Percentiles rank a stretch among this genome's conserved stretches.
Evolutionary conservation across 768 basidiomycete species (phyloP).

Genomic region (Scleroderma citrinum): DNA sequence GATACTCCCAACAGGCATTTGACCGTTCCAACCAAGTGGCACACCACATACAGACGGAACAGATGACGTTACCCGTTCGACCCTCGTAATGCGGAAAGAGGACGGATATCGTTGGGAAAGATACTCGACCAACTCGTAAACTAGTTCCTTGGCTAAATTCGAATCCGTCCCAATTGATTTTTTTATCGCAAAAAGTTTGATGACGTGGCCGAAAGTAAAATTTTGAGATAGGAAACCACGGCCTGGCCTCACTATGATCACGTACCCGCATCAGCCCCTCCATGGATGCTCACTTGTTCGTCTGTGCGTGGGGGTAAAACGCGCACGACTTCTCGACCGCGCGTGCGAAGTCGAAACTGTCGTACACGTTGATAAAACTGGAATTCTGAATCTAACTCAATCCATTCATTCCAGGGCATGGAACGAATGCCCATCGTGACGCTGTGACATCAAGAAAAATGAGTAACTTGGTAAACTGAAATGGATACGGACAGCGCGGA

Average conservation of each 20-base stretch:
- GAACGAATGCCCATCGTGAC: constrained; percentile 69
- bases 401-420: constrained; percentile 60
- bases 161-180: no score
- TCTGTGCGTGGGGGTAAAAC: constrained; percentile 41
- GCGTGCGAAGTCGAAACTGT: constrained; percentile 44
- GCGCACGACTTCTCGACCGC: constrained; percentile 42
- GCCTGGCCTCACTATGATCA: not conserved
- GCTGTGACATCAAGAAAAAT: constrained; percentile 32
- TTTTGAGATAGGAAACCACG: not conserved
- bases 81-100: constrained; percentile 47
- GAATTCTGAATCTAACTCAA: constrained; percentile 62
- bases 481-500: not conserved
- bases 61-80: not conserved
- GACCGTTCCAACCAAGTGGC: constrained; percentile 35
- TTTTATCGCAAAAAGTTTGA: constrained; percentile 1
- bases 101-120: constrained; percentile 56
- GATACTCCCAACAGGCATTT: constrained; percentile 45
- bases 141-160: constrained; percentile 53
- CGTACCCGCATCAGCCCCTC: constrained; percentile 27
- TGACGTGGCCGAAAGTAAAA: not conserved
- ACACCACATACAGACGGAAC: constrained; percentile 18
- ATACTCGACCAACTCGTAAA: constrained; percentile 65
- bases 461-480: not conserved
- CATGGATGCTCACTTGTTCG: constrained; percentile 27
- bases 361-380: constrained; percentile 52